Evolutionary conservation across 2,329 filamentous ascomycete genomes (phyloP).

Genomic region (Aotearoamyces nothofagi): DNA sequence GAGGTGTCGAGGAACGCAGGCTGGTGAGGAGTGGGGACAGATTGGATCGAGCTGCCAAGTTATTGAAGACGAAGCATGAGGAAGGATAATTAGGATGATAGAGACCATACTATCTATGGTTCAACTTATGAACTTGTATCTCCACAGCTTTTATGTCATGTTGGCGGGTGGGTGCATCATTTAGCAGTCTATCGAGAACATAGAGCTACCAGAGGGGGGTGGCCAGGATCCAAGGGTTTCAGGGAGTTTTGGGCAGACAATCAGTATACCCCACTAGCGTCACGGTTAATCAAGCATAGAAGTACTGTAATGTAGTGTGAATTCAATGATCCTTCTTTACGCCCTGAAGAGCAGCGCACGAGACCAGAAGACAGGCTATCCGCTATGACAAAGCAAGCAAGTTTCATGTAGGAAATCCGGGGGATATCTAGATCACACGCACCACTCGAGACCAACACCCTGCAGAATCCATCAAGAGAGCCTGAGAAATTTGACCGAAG

Average conservation of each 20-base stretch:
- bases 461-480: constrained; percentile 1
- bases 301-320: constrained; percentile 9
- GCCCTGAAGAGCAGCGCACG: constrained; percentile 8
- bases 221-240: too few relatives aligned
- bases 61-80: constrained; percentile 16
- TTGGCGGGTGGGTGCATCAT: not conserved
- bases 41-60: constrained; percentile 23
- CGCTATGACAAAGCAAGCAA: constrained; percentile 17
- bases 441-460: constrained; percentile 11
- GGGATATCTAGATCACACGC: constrained; percentile 18
- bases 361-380: constrained; percentile 10
- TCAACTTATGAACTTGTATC: too few relatives aligned
- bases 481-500: constrained; percentile 7
- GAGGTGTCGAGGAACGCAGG: constrained; percentile 14
- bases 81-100: too few relatives aligned
- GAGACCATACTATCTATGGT: too few relatives aligned
- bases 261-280: too few relatives aligned
- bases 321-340: constrained; percentile 10
- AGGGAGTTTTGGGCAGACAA: too few relatives aligned
- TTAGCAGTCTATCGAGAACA: not conserved
- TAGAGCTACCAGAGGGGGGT: too few relatives aligned
- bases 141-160: constrained; percentile 1
- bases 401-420: constrained; percentile 14
- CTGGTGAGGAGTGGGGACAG: constrained; percentile 24
- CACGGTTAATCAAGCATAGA: not conserved